These are phyloP conservation scores for Kodamaea derodonti DNA, from an alignment of 1,139 yeast species.

Conservation along the genomic window DNA sequence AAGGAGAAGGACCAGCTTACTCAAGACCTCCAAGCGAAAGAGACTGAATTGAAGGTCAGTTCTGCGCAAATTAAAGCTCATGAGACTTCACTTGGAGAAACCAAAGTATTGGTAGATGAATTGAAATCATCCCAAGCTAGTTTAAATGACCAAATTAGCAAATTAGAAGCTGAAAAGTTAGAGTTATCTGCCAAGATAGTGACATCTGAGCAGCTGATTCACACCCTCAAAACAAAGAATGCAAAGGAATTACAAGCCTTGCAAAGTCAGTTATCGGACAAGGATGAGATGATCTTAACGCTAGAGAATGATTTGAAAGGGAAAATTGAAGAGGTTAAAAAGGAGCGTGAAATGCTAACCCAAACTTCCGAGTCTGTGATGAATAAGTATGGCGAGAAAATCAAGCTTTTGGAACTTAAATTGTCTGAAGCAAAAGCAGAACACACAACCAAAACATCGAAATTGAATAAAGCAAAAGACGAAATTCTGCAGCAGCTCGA, in stretches of 20 bases:
- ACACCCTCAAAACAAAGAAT: constrained; percentile 6
- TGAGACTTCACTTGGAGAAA: background rate
- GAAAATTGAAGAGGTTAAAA: constrained; percentile 44
- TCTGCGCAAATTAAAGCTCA: background rate
- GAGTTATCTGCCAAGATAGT: constrained; percentile 5
- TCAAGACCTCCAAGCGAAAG: background rate
- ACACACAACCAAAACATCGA: constrained; percentile 9
- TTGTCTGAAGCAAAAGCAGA: constrained; percentile 12
- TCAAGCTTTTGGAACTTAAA: constrained; percentile 23
- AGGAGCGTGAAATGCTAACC: constrained; percentile 44
- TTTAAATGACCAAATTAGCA: background rate
- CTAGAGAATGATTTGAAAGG: constrained; percentile 20
- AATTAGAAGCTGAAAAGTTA: constrained; percentile 3
- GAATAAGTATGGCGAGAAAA: constrained; percentile 46
- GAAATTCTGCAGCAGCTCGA: background rate
- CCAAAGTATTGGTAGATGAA: background rate
- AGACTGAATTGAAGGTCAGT: background rate
- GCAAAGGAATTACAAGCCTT: constrained; percentile 7
- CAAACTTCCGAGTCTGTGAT: constrained; percentile 48
- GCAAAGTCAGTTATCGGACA: constrained; percentile 8
- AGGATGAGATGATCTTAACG: constrained; percentile 7
- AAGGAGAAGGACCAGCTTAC: constrained; percentile 1
- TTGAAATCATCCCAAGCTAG: constrained; percentile 4
- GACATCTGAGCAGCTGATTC: constrained; percentile 7
- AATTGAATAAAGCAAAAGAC: constrained; percentile 1